These are phyloP conservation scores for Colletotrichum sojae DNA, from an alignment of 2,329 filamentous ascomycete genomes.

Conservation along the genomic window DNA sequence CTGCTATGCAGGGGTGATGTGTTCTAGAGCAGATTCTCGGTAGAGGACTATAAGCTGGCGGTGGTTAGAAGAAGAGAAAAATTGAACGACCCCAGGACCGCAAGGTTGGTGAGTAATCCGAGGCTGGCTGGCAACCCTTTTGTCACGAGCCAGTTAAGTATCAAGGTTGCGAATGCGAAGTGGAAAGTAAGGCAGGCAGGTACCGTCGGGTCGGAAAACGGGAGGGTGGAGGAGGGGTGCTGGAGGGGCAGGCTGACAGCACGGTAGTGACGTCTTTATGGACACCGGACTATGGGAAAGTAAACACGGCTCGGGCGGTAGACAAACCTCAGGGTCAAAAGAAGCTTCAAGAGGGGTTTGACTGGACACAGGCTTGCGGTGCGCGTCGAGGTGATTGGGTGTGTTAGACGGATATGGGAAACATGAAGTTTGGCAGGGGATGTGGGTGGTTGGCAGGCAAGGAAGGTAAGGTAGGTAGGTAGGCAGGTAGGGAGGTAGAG, in stretches of 20 bases:
- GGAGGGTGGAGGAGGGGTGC: conserved; percentile 32
- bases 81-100: background rate
- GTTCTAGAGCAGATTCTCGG: background rate
- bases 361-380: conserved; percentile 5
- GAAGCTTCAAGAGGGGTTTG: conserved; percentile 12
- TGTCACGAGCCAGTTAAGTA: conserved; percentile 23
- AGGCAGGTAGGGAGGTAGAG: too few species aligned
- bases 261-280: conserved; percentile 33
- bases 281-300: background rate
- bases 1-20: background rate
- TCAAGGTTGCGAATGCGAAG: conserved; percentile 38
- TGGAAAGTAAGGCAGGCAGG: conserved; percentile 2
- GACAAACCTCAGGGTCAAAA: background rate
- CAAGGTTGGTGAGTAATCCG: conserved; percentile 3
- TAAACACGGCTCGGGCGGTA: conserved; percentile 6
- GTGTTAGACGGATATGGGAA: background rate
- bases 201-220: conserved; percentile 24
- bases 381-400: conserved; percentile 17
- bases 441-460: too few species aligned
- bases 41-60: background rate
- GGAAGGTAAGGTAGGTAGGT: too few species aligned
- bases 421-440: background rate
- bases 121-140: background rate
- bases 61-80: conserved; percentile 1
- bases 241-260: conserved; percentile 36